phyloP scores from a whole-genome alignment of 2,329 filamentous ascomycete genomes.

The Bipolaris bicolor region DNA sequence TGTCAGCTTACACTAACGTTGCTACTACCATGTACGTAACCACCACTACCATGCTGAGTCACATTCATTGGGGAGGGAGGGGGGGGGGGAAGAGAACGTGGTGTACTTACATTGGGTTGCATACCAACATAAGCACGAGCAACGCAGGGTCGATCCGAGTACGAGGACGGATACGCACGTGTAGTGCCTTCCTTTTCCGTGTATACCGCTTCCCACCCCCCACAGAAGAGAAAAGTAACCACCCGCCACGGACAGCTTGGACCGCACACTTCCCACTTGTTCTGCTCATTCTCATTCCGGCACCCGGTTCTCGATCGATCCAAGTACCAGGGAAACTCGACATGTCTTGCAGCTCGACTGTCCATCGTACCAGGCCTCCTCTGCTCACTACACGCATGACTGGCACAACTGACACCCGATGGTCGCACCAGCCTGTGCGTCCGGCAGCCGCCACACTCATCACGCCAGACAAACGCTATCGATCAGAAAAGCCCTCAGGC shows the following conservation, averaged over 20 bases:
- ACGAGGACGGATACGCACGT: slow-evolving; percentile 14
- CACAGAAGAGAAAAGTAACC: slow-evolving; percentile 4
- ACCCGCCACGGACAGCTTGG: not conserved
- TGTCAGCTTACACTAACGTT: not conserved
- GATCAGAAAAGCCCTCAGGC: not conserved
- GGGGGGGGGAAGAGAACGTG: not conserved
- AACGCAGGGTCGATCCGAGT: slow-evolving; percentile 5
- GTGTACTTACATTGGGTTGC: not conserved
- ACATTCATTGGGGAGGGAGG: not conserved
- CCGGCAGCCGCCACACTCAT: not conserved
- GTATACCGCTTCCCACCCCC: not conserved
- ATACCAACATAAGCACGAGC: slow-evolving; percentile 2
- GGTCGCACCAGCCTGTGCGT: not conserved
- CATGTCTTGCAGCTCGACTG: not conserved
- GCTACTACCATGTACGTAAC: not conserved
- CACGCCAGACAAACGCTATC: not conserved
- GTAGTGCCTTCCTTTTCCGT: slow-evolving; percentile 9
- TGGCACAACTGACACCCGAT: not conserved
- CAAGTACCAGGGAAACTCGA: not conserved
- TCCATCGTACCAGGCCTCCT: not conserved
- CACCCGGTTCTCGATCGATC: not conserved
- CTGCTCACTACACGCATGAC: not conserved
- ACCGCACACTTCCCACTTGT: not conserved
- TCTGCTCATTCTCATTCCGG: not conserved
- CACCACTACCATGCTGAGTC: not conserved